Base-by-base conservation (phyloP, 345 rosid genomes). In the Atalantia buxifolia region DNA sequence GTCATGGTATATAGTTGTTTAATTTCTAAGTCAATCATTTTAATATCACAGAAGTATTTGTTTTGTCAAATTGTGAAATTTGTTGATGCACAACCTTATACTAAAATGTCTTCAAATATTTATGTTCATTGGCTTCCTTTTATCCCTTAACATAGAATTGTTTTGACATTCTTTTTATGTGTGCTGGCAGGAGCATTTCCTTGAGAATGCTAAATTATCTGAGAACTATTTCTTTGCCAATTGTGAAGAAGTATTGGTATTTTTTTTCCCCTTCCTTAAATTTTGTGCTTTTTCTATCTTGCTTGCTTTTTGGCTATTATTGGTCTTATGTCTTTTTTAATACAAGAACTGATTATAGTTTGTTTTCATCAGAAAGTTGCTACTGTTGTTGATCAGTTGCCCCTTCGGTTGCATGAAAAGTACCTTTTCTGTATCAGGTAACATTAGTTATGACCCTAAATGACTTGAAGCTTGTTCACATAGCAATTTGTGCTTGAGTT, bases 401-500 rank as follows among this genome's bases (percentile, higher is more conserved):
- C 99, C 66, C 92, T 93, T 0, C 74, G 87, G 50, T 80, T 95
- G 87, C 85, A 90, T 56, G 92, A 92, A 72, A 95, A 93, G 84
- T 95, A 90, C 77, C 94, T 93, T 60, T 95, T 95, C 81, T 90
- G 90, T 67, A 88, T 92, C 68, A 95, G 99, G 97, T 95, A 86
- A 78, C 10, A 21, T 25, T 62, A 36, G 64, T 66, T 56, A 4
- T 38, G 66, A 64, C 84, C 61, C 76, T 22, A n/a, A 22, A 59
- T 36, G 71, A 30, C 42, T 68, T 70, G 55, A 68, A 55, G 53
- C 7, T 53, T 27, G 30, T 38, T 61, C 53, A 62, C 62, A 21
- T 60, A 62, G 25, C 6, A 45, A 7, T 16, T 42, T 63, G 16
- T 21, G 8, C 22, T 16, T 75, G 59, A 6, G 38, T 9, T 35